Evolutionary conservation across 768 basidiomycete genomes (phyloP), one percentile per base, ranked within the genome.

Genomic region (Chiua virens): DNA sequence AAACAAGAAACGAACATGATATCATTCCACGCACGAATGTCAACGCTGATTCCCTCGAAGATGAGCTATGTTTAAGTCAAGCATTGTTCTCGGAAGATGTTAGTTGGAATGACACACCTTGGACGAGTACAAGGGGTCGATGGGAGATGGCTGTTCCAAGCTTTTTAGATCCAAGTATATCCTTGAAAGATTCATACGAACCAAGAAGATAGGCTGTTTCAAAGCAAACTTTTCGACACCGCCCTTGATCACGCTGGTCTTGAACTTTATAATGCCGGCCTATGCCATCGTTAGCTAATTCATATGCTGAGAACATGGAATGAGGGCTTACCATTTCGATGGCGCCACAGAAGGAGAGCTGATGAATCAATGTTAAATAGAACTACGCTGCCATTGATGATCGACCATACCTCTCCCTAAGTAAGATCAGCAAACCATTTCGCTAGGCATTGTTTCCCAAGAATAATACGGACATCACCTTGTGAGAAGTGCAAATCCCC

Each of bases 401-500:
- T 42, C 17, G 18, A 23, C 48, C 50, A 8, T 72, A 83, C 82
- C 71, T 85, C 83, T 50, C 83, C 83, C 83, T 84, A 46, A 6
- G 13, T 22, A 25, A 35, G 52, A 57, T 55, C 8, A 61, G 44
- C 32, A 22, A 18, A 11, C 20, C 10, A 30, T 30, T 30, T 11
- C 13, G 8, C 11, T 13, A 30, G 30, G 7, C 13, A 14, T 5
- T 27, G 27, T 8, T 27, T 11, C 30, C 30, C 30, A 14, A 1
- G 30, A 42, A 20, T 4, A 42, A 4, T 35, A 65, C 74, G 27
- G 49, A 75, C 85, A 72, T 89, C 88, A 20, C 86, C 87, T 64
- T 89, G 86, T 15, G 85, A 87, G 67, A 89, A 89, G 61, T 91
- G 88, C 22, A 89, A 71, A 63, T 89, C 88, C 2, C 88, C 88